These are phyloP conservation scores for Sphagnum magellanicum DNA, from an alignment of 228 moss, liverwort and hornwort species.

Conservation along the genomic window DNA sequence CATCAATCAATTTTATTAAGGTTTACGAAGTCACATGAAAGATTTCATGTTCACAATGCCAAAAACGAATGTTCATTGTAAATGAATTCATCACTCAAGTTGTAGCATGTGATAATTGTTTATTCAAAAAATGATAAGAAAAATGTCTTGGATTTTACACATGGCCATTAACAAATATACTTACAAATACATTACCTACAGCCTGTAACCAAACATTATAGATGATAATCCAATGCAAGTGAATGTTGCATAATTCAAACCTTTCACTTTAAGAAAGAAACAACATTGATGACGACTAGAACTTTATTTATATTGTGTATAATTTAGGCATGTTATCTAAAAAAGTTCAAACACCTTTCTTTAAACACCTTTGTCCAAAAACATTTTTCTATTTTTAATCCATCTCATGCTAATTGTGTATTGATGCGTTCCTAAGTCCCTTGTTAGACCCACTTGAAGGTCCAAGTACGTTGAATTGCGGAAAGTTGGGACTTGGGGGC, in stretches of 20 bases:
- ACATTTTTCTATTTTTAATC: no score
- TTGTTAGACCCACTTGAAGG: no score
- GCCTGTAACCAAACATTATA: neutral
- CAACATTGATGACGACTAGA: no score
- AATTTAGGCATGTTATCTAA: no score
- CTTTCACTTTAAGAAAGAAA: no score
- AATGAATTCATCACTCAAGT: neutral
- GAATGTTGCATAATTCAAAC: neutral
- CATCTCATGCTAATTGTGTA: no score
- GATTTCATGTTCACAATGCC: neutral
- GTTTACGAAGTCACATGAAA: constrained; percentile 1
- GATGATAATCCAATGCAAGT: neutral
- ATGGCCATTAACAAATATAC: neutral
- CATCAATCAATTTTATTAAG: neutral
- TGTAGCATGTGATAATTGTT: neutral
- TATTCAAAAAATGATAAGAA: constrained; percentile 2
- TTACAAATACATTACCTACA: neutral
- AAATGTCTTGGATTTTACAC: neutral
- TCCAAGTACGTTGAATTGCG: no score
- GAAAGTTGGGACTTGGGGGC: no score
- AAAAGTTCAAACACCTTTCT: no score
- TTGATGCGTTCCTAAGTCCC: no score
- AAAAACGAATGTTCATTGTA: neutral
- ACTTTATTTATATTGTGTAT: no score
- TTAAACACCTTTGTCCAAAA: no score